A percentile compares a stretch with the other conserved stretches of the same genome.
These are phyloP conservation scores for Fusarium sp. DNA, from an alignment of 2,329 filamentous ascomycete species.

Conservation along the genomic window DNA sequence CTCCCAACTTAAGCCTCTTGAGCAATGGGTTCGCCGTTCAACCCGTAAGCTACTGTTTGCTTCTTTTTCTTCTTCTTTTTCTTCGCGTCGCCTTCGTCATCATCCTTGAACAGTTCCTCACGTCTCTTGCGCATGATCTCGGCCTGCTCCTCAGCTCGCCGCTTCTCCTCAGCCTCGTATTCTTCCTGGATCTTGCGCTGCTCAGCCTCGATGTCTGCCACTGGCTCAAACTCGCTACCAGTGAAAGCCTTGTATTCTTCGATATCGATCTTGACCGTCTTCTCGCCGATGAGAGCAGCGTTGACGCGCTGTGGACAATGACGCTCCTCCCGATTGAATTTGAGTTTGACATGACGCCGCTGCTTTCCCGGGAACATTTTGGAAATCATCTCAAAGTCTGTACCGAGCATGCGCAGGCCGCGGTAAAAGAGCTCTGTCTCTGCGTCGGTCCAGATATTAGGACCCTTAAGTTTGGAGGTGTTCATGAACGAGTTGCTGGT, in stretches of 20 bases:
- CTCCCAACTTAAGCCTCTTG: conserved; percentile 36
- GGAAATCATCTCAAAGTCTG: conserved; percentile 84
- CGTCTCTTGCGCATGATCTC: conserved; percentile 61
- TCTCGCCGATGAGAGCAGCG: conserved; percentile 70
- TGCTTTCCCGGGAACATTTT: conserved; percentile 79
- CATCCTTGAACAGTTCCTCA: conserved; percentile 62
- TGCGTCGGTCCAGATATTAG: conserved; percentile 76
- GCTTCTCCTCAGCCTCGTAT: conserved; percentile 59
- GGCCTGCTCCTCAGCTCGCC: conserved; percentile 59
- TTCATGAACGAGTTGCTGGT: conserved; percentile 75
- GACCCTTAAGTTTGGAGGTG: conserved; percentile 70
- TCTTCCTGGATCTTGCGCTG: conserved; percentile 60
- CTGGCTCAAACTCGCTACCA: conserved; percentile 64
- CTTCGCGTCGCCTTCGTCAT: conserved; percentile 47
- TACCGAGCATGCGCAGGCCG: conserved; percentile 80
- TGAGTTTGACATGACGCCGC: conserved; percentile 81
- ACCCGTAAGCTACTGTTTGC: conserved; percentile 51
- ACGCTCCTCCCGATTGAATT: conserved; percentile 84
- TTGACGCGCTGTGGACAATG: conserved; percentile 73
- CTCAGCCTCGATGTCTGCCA: conserved; percentile 68
- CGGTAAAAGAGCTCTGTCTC: conserved; percentile 82
- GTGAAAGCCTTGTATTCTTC: conserved; percentile 70
- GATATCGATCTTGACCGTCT: conserved; percentile 68
- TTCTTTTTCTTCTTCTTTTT: conserved; percentile 53
- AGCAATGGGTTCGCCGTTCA: conserved; percentile 53